Percentiles rank a stretch among this genome's conserved stretches.
phyloP scores from a whole-genome alignment of 805 yeast species.

The Yamadazyma laniorum region DNA sequence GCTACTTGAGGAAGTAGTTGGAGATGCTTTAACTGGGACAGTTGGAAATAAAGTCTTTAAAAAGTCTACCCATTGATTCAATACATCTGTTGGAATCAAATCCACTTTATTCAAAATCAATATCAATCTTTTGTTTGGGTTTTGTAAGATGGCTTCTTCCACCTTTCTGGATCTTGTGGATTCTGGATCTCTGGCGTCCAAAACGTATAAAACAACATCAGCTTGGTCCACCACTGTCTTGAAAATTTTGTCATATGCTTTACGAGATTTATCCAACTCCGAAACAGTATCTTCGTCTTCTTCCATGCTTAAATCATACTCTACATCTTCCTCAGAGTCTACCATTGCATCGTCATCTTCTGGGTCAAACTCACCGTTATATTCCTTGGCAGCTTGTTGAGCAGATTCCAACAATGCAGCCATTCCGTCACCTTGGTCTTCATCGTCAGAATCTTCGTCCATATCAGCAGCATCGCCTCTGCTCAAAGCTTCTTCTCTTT shows the following conservation, averaged over 20 bases:
- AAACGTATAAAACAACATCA: constrained; percentile 87
- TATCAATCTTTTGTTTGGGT: constrained; percentile 79
- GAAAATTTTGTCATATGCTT: constrained; percentile 91
- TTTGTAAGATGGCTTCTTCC: constrained; percentile 82
- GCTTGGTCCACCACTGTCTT: constrained; percentile 89
- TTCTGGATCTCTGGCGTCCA: constrained; percentile 97
- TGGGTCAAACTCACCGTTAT: constrained; percentile 51
- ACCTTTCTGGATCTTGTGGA: constrained; percentile 88
- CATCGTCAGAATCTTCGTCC: constrained; percentile 32
- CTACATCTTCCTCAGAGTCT: constrained; percentile 38
- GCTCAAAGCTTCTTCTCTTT: constrained; percentile 38
- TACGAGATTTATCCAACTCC: constrained; percentile 72
- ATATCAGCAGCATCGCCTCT: constrained; percentile 40
- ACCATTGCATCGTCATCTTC: constrained; percentile 32
- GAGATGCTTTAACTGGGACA: constrained; percentile 79
- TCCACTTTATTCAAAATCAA: constrained; percentile 89
- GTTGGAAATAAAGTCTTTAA: constrained; percentile 86
- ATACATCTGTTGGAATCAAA: constrained; percentile 79
- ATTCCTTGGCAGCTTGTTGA: constrained; percentile 78
- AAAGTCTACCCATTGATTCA: constrained; percentile 80
- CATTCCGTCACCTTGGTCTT: constrained; percentile 50
- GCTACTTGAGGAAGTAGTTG: constrained; percentile 66
- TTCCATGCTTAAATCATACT: constrained; percentile 21
- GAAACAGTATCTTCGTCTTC: constrained; percentile 36
- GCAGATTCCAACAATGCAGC: constrained; percentile 90